Conservation (phyloP, 1,139 yeast species). For the Zygosaccharomyces pseudobailii region DNA sequence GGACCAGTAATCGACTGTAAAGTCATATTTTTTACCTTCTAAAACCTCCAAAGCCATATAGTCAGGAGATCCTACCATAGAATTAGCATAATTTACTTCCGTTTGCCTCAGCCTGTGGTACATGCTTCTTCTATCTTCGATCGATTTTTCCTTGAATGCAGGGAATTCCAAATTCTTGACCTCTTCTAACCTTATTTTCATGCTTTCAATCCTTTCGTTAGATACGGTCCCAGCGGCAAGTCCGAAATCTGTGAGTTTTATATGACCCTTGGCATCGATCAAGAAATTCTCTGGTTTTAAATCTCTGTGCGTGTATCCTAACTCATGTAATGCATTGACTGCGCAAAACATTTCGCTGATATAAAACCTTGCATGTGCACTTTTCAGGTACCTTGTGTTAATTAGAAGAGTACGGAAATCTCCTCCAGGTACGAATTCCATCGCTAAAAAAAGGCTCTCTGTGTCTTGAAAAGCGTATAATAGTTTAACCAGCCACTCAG, state of each 20-base stretch:
- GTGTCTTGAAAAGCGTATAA: constrained; percentile 93
- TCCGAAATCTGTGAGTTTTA: constrained; percentile 95
- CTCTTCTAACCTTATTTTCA: constrained; percentile 76
- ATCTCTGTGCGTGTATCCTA: constrained; percentile 96
- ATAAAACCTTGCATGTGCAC: constrained; percentile 94
- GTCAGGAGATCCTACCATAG: constrained; percentile 97
- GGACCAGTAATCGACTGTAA: constrained; percentile 98
- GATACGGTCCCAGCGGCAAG: constrained; percentile 96
- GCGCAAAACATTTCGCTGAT: constrained; percentile 95
- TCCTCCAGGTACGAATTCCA: constrained; percentile 99
- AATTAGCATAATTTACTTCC: constrained; percentile 78
- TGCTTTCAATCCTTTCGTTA: constrained; percentile 86
- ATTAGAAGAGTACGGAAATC: constrained; percentile 92
- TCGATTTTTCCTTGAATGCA: constrained; percentile 56
- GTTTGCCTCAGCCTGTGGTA: constrained; percentile 67
- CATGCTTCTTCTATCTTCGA: constrained; percentile 79
- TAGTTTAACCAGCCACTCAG: constrained; percentile 93
- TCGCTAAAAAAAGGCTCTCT: constrained; percentile 86
- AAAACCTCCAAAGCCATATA: constrained; percentile 98
- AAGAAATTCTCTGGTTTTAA: constrained; percentile 95
- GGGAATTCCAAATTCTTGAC: constrained; percentile 70
- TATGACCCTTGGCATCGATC: constrained; percentile 91
- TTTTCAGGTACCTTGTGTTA: constrained; percentile 87
- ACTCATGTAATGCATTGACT: constrained; percentile 85
- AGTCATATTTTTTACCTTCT: constrained; percentile 90